Conservation (phyloP, 768 basidiomycete genomes). For the Cystofilobasidium ferigula region DNA sequence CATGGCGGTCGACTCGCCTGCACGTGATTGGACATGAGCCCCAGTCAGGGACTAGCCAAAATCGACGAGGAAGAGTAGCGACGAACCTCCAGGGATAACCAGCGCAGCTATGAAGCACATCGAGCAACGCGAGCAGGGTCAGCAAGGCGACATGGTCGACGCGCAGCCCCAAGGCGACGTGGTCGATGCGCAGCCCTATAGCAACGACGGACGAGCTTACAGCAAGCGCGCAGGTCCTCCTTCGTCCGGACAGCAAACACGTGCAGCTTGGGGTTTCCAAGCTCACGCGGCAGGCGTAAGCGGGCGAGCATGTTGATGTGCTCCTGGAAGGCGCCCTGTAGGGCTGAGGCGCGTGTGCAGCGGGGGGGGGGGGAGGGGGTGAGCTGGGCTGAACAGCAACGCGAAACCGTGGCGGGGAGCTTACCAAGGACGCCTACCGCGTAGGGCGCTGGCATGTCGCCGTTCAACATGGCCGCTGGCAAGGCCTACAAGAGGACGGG, state of each 20-base stretch:
- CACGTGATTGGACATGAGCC: neutral
- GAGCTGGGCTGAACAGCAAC: neutral
- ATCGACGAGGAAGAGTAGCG: neutral
- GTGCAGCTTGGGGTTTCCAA: neutral
- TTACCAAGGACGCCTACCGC: slow-evolving; percentile 21
- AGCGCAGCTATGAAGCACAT: slow-evolving; percentile 3
- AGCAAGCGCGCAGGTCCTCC: slow-evolving; percentile 20
- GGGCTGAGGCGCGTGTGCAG: neutral
- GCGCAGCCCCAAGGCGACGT: too few relatives aligned
- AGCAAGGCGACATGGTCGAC: neutral
- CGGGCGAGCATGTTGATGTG: slow-evolving; percentile 22
- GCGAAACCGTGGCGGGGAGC: neutral
- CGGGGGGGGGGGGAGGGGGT: too few relatives aligned
- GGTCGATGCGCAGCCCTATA: neutral
- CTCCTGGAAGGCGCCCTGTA: slow-evolving; percentile 25
- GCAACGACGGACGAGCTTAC: neutral
- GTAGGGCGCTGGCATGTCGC: neutral
- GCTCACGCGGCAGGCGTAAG: slow-evolving; percentile 9
- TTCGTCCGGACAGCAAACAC: slow-evolving; percentile 19
- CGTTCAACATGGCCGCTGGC: neutral
- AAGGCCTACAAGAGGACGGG: neutral
- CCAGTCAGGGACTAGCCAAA: neutral
- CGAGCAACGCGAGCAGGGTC: neutral
- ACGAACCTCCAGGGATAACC: slow-evolving; percentile 19
- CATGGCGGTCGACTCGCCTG: slow-evolving; percentile 25